These are phyloP conservation scores for Didymosphaeria variabile DNA, from an alignment of 2,329 filamentous ascomycete species.

Conservation along the genomic window DNA sequence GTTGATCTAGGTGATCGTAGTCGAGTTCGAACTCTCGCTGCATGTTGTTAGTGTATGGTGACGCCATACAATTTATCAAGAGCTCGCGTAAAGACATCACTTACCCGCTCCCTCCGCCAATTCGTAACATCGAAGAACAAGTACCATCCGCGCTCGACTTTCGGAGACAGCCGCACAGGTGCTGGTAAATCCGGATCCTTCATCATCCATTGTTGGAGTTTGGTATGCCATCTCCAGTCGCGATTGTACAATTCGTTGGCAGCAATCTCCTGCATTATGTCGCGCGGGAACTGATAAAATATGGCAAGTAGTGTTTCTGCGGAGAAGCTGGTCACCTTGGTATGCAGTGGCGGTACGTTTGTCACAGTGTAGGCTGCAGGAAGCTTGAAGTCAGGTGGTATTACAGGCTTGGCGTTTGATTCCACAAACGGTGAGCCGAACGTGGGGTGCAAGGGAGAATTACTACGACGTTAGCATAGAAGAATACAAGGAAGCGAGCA, in stretches of 20 bases:
- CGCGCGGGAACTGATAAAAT: slow-evolving; percentile 73
- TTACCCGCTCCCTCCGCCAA: slow-evolving; percentile 61
- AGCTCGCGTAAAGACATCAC: slow-evolving; percentile 13
- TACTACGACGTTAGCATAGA: slow-evolving; percentile 38
- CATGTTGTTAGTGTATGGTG: slow-evolving; percentile 25
- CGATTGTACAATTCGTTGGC: slow-evolving; percentile 67
- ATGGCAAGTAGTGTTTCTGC: slow-evolving; percentile 74
- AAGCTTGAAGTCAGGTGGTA: slow-evolving; percentile 68
- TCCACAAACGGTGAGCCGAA: slow-evolving; percentile 72
- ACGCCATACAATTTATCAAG: neutral
- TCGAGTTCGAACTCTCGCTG: slow-evolving; percentile 62
- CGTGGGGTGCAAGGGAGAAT: slow-evolving; percentile 68
- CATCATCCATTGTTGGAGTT: slow-evolving; percentile 64
- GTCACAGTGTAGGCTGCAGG: slow-evolving; percentile 72
- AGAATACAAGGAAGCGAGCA: neutral
- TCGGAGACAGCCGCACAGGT: slow-evolving; percentile 56
- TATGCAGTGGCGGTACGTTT: slow-evolving; percentile 69
- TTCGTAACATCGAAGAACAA: slow-evolving; percentile 64
- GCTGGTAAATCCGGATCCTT: slow-evolving; percentile 58
- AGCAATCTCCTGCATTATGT: slow-evolving; percentile 72
- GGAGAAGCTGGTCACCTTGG: slow-evolving; percentile 66
- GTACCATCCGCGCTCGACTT: slow-evolving; percentile 62
- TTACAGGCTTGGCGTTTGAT: slow-evolving; percentile 64
- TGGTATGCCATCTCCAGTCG: slow-evolving; percentile 65
- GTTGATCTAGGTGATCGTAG: slow-evolving; percentile 61